These are phyloP conservation scores for Cyberlindnera petersonii DNA, from an alignment of 805 yeast genomes.

Conservation along the genomic window DNA sequence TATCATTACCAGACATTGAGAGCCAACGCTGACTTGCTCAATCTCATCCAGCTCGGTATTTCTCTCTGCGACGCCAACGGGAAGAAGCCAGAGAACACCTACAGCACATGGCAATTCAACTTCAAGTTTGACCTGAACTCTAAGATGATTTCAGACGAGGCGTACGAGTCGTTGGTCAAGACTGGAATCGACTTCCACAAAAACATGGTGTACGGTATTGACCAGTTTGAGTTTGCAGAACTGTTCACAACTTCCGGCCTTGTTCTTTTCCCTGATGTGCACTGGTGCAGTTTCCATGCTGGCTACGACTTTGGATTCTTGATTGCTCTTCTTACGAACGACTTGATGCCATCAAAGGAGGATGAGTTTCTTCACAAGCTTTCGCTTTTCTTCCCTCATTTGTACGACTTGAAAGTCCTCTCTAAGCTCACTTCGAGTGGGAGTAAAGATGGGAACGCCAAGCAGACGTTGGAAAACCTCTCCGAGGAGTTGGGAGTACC, in stretches of 20 bases:
- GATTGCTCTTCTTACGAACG: constrained; percentile 69
- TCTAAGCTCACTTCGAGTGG: constrained; percentile 24
- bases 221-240: constrained; percentile 77
- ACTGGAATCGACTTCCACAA: constrained; percentile 79
- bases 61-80: constrained; percentile 69
- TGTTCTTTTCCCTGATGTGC: constrained; percentile 57
- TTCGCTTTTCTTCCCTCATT: constrained; percentile 68
- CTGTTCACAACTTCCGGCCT: constrained; percentile 82
- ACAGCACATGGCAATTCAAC: constrained; percentile 95
- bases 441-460: constrained; percentile 20
- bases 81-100: constrained; percentile 59
- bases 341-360: constrained; percentile 74
- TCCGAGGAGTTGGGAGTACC: constrained; percentile 72
- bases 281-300: constrained; percentile 89
- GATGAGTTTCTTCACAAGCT: constrained; percentile 73
- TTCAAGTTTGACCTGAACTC: constrained; percentile 71
- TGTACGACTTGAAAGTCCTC: constrained; percentile 73
- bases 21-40: constrained; percentile 81
- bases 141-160: constrained; percentile 87
- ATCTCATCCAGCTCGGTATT: constrained; percentile 81
- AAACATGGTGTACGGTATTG: constrained; percentile 75
- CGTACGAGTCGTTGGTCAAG: constrained; percentile 71
- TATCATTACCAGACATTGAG: constrained; percentile 95
- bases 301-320: constrained; percentile 95
- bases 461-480: constrained; percentile 53